phyloP scores from a whole-genome alignment of 139 green algal genomes.

The Chlamydomonas sphaeroides region DNA sequence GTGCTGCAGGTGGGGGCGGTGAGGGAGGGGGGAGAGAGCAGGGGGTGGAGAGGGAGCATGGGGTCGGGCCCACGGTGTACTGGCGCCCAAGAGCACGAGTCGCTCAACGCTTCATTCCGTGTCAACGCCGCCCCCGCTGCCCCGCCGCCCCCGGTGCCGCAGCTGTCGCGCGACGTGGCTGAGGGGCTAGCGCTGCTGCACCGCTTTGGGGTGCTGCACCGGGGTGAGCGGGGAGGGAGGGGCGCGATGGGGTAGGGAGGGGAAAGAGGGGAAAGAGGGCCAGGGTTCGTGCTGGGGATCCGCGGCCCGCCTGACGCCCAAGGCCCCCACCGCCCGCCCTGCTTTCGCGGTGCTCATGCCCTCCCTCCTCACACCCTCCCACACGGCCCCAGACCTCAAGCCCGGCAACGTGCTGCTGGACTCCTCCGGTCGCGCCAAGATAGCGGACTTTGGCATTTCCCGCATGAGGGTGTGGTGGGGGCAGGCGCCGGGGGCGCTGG shows the following conservation, averaged over 20 bases:
- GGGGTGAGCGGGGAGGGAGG: background rate
- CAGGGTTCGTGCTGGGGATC: too few relatives aligned
- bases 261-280: background rate
- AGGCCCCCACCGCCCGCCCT: too few relatives aligned
- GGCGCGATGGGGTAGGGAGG: background rate
- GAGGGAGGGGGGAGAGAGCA: background rate
- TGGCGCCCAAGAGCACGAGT: too few relatives aligned
- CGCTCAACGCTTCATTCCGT: too few relatives aligned
- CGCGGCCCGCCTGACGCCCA: too few relatives aligned
- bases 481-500: background rate
- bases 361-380: background rate
- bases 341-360: background rate
- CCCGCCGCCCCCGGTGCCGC: background rate
- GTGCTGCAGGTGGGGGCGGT: constrained; percentile 66
- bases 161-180: constrained; percentile 68
- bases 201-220: constrained; percentile 78
- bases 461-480: constrained; percentile 56
- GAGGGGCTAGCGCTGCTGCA: constrained; percentile 82
- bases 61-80: too few relatives aligned
- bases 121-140: background rate
- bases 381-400: constrained; percentile 69
- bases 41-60: background rate
- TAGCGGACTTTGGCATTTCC: constrained; percentile 90
- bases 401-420: constrained; percentile 86
- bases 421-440: constrained; percentile 66